Evolutionary conservation across 176 grass and related monocot species (phyloP), one percentile per base, ranked within the genome.

Genomic region (Carex littledalei): DNA sequence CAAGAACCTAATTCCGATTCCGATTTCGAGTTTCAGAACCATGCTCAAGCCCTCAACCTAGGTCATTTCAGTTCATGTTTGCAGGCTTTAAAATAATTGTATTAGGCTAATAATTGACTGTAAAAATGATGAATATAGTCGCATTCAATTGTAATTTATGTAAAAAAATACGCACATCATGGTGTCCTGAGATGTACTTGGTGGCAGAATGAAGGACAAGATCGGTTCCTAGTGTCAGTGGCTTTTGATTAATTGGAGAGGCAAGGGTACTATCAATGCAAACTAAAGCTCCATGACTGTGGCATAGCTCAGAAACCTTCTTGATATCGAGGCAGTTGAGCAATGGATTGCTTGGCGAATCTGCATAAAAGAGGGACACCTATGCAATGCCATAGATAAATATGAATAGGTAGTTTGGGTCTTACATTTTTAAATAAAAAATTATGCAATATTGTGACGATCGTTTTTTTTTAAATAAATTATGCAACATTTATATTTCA

Each of bases 321-420:
- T 90, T 92, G 63, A 98, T 81, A 86, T 98, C 95, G 81, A 98
- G 90, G 77, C 95, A 98, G 84, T 91, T 89, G 43, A 98, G 89
- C 86, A 98, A 95, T 84, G 95, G 95, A 90, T 98, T 98, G 26
- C 92, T 98, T 86, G 93, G 93, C 79, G 95, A 94, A 89, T 98
- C 95, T 0, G 95, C 91, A 84, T 93, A 98, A 65, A 98, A 95
- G 56, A 98, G 86, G 79, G 91, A 90, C 77, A 98, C 95, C 95
- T 98, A 47, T 73, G 63, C 58, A 87, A 21, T 89, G 3, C 55
- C 6, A 43, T 65, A 17, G 0, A 72, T 10, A 71, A 16, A 41
- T 8, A 71, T 71, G 16, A 31, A 71, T 20, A 71, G n/a, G 39
- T 71, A 71, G 67, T 18, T 43, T 59, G 56, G 56, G 56, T 59